Conservation (phyloP, 495 filamentous ascomycete genomes). For the Lasiosphaeria ovina region DNA sequence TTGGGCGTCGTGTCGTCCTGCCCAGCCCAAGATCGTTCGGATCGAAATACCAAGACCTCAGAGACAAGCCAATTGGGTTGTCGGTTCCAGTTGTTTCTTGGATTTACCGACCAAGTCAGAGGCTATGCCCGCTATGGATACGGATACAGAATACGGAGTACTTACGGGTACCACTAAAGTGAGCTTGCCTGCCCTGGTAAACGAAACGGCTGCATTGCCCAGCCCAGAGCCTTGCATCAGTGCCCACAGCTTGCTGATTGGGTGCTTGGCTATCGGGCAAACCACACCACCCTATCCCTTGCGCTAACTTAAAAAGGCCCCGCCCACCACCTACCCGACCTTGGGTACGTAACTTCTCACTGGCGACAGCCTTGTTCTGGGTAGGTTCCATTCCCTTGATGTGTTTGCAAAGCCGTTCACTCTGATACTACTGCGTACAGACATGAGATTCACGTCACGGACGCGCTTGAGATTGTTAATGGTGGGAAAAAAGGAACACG, state of each 20-base stretch:
- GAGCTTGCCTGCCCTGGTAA: too few relatives aligned
- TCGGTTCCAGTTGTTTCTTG: not conserved
- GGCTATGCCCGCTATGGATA: not conserved
- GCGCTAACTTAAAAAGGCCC: too few relatives aligned
- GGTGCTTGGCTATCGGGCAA: not conserved
- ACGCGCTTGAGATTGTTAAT: not conserved
- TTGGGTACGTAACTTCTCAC: too few relatives aligned
- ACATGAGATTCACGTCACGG: not conserved
- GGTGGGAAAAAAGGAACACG: not conserved
- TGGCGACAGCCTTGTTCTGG: not conserved
- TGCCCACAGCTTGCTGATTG: slow-evolving; percentile 2
- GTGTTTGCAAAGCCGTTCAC: not conserved
- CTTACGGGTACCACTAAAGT: too few relatives aligned
- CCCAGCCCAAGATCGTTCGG: not conserved
- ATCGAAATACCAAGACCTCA: not conserved
- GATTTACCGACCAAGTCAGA: not conserved
- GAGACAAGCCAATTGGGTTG: not conserved
- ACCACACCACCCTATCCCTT: too few relatives aligned
- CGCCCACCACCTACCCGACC: too few relatives aligned
- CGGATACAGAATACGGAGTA: not conserved
- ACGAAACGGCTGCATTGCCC: not conserved
- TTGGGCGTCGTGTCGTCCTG: not conserved
- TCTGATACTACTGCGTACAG: not conserved
- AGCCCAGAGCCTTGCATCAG: slow-evolving; percentile 3
- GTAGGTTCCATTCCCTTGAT: not conserved